A percentile compares a stretch with the other conserved stretches of the same genome.
phyloP scores from a whole-genome alignment of 1,284 basidiomycete species.

The Xerocomus amazonicus region DNA sequence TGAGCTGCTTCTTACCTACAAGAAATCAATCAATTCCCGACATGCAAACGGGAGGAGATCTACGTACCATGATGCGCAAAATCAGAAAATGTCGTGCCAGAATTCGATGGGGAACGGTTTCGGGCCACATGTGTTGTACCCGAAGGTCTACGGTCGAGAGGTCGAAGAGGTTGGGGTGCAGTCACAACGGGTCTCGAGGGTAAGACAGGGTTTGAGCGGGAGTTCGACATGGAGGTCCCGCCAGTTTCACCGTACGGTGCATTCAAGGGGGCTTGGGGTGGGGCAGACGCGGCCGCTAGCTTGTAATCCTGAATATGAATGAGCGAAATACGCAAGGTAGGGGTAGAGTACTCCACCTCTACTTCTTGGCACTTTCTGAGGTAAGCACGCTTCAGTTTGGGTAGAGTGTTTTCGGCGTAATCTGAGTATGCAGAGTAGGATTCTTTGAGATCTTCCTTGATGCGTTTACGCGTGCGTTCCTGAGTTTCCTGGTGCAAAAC shows the following conservation, averaged over 20 bases:
- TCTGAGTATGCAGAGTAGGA: constrained; percentile 72
- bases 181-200: constrained; percentile 46
- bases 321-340: constrained; percentile 5
- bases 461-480: constrained; percentile 82
- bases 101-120: constrained; percentile 68
- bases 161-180: constrained; percentile 65
- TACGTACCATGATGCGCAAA: constrained; percentile 68
- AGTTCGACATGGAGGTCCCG: constrained; percentile 29
- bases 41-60: not conserved
- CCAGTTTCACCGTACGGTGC: constrained; percentile 16
- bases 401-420: constrained; percentile 70
- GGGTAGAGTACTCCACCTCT: constrained; percentile 50
- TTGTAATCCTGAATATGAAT: constrained; percentile 54
- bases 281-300: constrained; percentile 40
- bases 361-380: constrained; percentile 78
- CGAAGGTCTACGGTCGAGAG: constrained; percentile 71
- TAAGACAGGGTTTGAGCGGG: constrained; percentile 34
- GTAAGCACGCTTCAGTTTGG: constrained; percentile 75
- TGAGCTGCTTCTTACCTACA: constrained; percentile 71
- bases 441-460: constrained; percentile 83
- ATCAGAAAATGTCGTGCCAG: constrained; percentile 68
- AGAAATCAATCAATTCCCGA: constrained; percentile 6
- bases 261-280: constrained; percentile 26
- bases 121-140: constrained; percentile 49
- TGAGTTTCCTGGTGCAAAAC: constrained; percentile 65